These are phyloP conservation scores for Anthoceros angustus DNA, from an alignment of 225 moss, liverwort and hornwort species.

Conservation along the genomic window DNA sequence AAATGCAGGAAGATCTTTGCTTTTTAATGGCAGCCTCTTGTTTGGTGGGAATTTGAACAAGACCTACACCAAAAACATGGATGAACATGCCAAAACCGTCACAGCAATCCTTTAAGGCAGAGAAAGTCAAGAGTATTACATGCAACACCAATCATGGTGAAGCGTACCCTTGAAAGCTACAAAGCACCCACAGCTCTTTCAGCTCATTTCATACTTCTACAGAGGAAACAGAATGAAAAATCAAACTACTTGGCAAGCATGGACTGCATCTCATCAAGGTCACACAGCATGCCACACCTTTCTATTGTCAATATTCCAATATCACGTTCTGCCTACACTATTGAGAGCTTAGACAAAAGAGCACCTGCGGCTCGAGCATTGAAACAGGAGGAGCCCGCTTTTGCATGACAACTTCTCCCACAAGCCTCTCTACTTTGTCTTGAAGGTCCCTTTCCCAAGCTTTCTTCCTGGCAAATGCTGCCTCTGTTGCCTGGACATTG, in stretches of 20 bases:
- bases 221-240: neutral
- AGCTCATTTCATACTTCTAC: constrained; percentile 3
- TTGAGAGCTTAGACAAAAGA: constrained; percentile 3
- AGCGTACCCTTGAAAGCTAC: neutral
- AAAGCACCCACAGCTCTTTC: constrained; percentile 1
- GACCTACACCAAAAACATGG: constrained; percentile 31
- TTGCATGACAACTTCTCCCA: constrained; percentile 33
- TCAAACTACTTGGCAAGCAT: neutral
- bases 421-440: constrained; percentile 43
- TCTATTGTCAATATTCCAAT: no score
- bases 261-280: neutral
- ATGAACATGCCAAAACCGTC: neutral
- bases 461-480: constrained; percentile 80
- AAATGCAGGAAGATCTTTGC: constrained; percentile 82
- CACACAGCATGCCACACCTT: no score
- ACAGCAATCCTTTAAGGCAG: neutral
- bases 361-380: constrained; percentile 76
- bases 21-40: constrained; percentile 82
- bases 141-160: constrained; percentile 2
- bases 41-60: constrained; percentile 86
- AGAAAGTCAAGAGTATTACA: neutral
- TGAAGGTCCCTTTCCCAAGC: constrained; percentile 68
- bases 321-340: neutral
- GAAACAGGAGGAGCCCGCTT: constrained; percentile 40
- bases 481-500: constrained; percentile 75